A percentile compares a stretch with the other conserved stretches of the same genome.
Conservation (phyloP, 129 eudicot genomes). For the Saussurea involucrata region DNA sequence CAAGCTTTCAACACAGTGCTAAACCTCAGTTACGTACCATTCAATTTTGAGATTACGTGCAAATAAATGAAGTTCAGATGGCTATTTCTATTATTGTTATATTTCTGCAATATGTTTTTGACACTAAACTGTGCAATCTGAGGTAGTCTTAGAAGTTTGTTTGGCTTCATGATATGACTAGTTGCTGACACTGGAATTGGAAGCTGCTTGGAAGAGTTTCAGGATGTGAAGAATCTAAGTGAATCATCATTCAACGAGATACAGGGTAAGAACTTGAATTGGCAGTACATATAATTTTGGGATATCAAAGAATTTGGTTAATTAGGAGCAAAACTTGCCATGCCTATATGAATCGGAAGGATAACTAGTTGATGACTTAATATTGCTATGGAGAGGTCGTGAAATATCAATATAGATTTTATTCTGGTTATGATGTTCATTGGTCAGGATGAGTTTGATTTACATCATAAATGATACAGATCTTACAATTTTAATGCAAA, state of each 20-base stretch:
- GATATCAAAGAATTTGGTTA: background rate
- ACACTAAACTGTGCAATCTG: background rate
- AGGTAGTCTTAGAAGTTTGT: slow-evolving; percentile 8
- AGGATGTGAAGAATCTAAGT: slow-evolving; percentile 36
- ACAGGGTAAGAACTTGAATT: slow-evolving; percentile 39
- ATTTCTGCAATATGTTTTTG: background rate
- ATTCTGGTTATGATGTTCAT: slow-evolving; percentile 12
- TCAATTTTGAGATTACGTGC: background rate
- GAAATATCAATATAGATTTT: background rate
- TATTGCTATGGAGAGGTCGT: background rate
- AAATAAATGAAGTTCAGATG: background rate
- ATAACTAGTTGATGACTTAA: background rate
- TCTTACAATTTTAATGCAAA: background rate
- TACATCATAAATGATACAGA: background rate
- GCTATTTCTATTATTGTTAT: background rate
- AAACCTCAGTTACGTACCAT: background rate
- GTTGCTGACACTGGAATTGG: slow-evolving; percentile 97
- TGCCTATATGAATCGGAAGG: background rate
- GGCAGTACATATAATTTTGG: background rate
- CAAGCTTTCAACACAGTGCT: background rate
- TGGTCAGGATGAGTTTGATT: background rate
- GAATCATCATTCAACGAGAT: slow-evolving; percentile 29
- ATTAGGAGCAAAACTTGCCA: background rate
- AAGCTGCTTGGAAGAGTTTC: slow-evolving; percentile 78
- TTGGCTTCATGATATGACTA: slow-evolving; percentile 29